Conservation (phyloP, 306 rosid species). For the Hippophae gyantsensis region DNA sequence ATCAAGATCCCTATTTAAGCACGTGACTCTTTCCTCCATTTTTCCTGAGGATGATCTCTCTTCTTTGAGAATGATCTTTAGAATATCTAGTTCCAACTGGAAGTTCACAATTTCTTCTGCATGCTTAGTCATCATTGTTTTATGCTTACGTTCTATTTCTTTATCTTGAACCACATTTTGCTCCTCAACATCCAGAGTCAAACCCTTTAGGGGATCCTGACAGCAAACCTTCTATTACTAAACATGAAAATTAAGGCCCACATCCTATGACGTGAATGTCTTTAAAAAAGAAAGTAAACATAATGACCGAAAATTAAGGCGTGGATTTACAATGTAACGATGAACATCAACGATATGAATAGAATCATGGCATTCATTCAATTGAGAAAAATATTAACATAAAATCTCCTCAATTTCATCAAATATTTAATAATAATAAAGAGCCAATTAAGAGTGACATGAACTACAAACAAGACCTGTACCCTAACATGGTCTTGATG, state of each 20-base stretch:
- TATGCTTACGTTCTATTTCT: conserved; percentile 24
- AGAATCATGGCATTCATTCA: too few relatives aligned
- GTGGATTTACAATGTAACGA: not conserved
- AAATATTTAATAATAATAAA: not conserved
- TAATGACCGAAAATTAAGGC: not conserved
- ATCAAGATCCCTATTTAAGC: conserved; percentile 46
- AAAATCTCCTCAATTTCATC: not conserved
- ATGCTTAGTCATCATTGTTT: conserved; percentile 27
- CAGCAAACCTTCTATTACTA: conserved; percentile 14
- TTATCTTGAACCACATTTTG: conserved; percentile 19
- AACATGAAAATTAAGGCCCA: not conserved
- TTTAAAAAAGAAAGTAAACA: not conserved
- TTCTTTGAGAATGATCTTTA: conserved; percentile 74
- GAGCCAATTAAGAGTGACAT: conserved; percentile 9
- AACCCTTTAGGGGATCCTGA: conserved; percentile 29
- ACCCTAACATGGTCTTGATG: conserved; percentile 16
- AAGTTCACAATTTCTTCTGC: conserved; percentile 67
- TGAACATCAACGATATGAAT: too few relatives aligned
- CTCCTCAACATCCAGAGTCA: conserved; percentile 24
- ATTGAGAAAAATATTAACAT: too few relatives aligned
- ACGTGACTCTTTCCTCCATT: conserved; percentile 42
- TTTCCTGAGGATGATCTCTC: conserved; percentile 43
- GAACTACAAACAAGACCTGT: conserved; percentile 35
- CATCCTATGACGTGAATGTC: not conserved
- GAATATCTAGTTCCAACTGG: conserved; percentile 68